Evolutionary conservation across 179 eudicot species (phyloP), one percentile per base, ranked within the genome.

Genomic region (Silene coronaria): DNA sequence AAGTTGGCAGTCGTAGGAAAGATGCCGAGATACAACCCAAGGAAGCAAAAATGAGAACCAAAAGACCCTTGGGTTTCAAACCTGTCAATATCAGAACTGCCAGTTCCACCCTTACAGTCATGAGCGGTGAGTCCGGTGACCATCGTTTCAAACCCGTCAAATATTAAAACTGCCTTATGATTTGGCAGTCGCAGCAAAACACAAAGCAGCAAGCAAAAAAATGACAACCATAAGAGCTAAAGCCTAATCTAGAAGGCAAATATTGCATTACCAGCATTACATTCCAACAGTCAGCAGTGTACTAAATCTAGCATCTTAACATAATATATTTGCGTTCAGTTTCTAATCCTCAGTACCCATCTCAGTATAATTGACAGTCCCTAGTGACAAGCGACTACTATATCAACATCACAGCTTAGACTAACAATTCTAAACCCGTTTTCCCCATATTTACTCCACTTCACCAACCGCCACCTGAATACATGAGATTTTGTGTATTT

Each of bases 361-460:
- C 70, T 13, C 45, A 34, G 70, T 66, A 30, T 32, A 12, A n/a
- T 61, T 61, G 4, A 64, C 28, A 17, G 34, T 64, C 51, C 21
- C 48, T 22, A 36, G 46, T 66, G 48, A 23, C 72, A 23, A 19
- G 24, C n/a, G 48, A 23, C 66, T 34, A 60, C 76, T 71, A 36
- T 36, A 79, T 28, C 72, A 59, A 66, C 76, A 72, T 77, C 53
- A 51, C 51, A 48, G 28, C 65, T 71, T 34, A 51, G 5, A 62
- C 27, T 36, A 34, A 21, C 13, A 28, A 26, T 77, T 22, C 64
- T 51, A 71, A 46, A 57, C 60, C 38, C 24, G 76, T 28, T 65
- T 8, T 36, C 77, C 80, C 67, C 67, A 70, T 74, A 77, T 78
- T n/a, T 81, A 77, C 84, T 73, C 78, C 84, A 38, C 42, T 45